Evolutionary conservation across 257 asterid genomes (phyloP).

Genomic region (Solanum pimpinellifolium): DNA sequence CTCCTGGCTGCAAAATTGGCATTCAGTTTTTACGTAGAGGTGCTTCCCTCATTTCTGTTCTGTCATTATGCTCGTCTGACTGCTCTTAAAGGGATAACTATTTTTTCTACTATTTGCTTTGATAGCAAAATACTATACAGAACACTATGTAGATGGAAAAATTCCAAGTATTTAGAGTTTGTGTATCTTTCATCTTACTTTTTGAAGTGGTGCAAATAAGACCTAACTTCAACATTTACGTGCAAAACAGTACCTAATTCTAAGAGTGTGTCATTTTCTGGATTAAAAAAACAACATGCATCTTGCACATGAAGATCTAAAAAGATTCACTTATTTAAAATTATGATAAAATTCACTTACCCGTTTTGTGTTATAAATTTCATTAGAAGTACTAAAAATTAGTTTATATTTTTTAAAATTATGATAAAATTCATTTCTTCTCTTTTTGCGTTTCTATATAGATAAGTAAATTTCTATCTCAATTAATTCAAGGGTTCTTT

Average conservation of each 20-base stretch:
- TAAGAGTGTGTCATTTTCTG: background rate
- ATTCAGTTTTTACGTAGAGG: conserved; percentile 85
- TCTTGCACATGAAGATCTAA: background rate
- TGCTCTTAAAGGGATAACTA: background rate
- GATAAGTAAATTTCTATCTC: background rate
- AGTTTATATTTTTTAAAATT: background rate
- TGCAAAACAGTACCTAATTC: background rate
- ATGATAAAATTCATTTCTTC: background rate
- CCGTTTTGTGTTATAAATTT: background rate
- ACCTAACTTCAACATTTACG: background rate
- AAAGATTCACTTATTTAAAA: background rate
- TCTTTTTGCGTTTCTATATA: background rate
- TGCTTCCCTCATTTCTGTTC: conserved; percentile 10
- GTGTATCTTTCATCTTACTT: background rate
- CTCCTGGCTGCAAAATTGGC: conserved; percentile 86
- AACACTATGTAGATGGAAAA: background rate
- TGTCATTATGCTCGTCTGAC: background rate
- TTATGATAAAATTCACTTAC: too few relatives aligned
- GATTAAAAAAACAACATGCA: background rate
- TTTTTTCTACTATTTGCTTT: background rate
- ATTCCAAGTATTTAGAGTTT: background rate
- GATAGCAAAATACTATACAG: background rate
- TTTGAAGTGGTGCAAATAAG: background rate
- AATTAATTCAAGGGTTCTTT: background rate
- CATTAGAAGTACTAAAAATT: background rate